Evolutionary conservation across 305 asterid species (phyloP), one percentile per base, ranked within the genome.

Genomic region (Solanum aculeatissimum): DNA sequence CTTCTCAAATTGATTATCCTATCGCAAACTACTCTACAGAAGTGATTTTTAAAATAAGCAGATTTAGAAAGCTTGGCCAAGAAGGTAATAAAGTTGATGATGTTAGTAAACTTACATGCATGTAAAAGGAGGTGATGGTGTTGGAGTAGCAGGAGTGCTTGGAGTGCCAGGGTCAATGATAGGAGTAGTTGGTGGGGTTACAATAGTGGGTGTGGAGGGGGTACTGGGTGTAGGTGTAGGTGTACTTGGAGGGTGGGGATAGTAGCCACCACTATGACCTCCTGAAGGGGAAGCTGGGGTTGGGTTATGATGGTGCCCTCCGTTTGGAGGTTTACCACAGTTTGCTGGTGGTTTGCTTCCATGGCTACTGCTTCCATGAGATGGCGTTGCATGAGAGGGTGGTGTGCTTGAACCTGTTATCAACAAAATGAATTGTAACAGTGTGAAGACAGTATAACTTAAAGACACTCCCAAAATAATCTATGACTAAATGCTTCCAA

Each of bases 81-180:
- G 15, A n/a, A 3, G 1, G 72, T 16, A 29, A 27, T 65, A 58
- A 25, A 42, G 57, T 8, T 42, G 29, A 2, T 6, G 65, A 74
- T 77, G 27, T 15, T 10, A 12, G n/a, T 69, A 45, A 82, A 89
- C 98, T 94, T 86, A 96, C 99, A 27, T 84, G 99, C 98, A 96
- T 12, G 97, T 87, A 66, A 95, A 93, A 79, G 98, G 98, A 71
- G 98, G 97, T 60, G 97, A 91, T 42, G 97, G 97, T 27, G 98
- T 85, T 82, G 75, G 86, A 47, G 84, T 72, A 68, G 35, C 84
- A 3, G 95, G 95, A 63, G 90, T 89, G 12, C 87, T 84, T 35
- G 95, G 95, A 94, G 93, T 81, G 80, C 81, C 71, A 35, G 91
- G 84, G 54, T 55, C 82, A 27, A 65, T 18, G 8, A 84, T 74